Evolutionary conservation across 2,329 filamentous ascomycete genomes (phyloP).

Genomic region (Colletotrichum godetiae): DNA sequence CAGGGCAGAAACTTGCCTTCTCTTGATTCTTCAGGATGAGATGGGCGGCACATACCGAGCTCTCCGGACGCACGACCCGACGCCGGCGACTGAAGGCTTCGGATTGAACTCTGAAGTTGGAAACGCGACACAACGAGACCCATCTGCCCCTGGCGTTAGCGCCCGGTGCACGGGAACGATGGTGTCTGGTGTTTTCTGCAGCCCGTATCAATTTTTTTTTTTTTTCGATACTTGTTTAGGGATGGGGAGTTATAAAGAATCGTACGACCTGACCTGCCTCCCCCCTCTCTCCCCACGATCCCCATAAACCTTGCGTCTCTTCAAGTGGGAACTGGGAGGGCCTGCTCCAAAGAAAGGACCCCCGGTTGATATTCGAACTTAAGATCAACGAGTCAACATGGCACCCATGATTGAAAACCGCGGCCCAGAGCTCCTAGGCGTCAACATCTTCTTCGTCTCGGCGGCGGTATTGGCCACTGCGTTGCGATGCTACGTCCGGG

Average conservation of each 20-base stretch:
- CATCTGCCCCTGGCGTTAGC: background rate
- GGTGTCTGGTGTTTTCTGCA: background rate
- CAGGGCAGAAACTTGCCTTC: background rate
- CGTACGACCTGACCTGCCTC: background rate
- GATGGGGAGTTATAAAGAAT: background rate
- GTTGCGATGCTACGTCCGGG: slow-evolving; percentile 49
- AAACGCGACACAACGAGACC: background rate
- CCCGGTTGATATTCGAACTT: background rate
- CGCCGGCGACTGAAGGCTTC: background rate
- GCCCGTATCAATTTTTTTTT: background rate
- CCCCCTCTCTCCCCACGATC: background rate
- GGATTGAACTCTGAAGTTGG: background rate
- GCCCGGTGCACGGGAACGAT: background rate
- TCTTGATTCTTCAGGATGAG: background rate
- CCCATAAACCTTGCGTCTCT: background rate
- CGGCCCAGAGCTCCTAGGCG: slow-evolving; percentile 47
- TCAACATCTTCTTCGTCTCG: slow-evolving; percentile 44
- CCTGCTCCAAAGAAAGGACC: slow-evolving; percentile 8
- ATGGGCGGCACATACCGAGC: background rate
- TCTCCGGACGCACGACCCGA: background rate
- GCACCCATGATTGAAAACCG: slow-evolving; percentile 41
- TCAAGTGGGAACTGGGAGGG: slow-evolving; percentile 21
- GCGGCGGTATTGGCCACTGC: slow-evolving; percentile 42
- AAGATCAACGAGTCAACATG: slow-evolving; percentile 6
- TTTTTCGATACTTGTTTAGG: background rate